Evolutionary conservation across 2,329 filamentous ascomycete species (phyloP).

Genomic region (Ascochyta lentis): DNA sequence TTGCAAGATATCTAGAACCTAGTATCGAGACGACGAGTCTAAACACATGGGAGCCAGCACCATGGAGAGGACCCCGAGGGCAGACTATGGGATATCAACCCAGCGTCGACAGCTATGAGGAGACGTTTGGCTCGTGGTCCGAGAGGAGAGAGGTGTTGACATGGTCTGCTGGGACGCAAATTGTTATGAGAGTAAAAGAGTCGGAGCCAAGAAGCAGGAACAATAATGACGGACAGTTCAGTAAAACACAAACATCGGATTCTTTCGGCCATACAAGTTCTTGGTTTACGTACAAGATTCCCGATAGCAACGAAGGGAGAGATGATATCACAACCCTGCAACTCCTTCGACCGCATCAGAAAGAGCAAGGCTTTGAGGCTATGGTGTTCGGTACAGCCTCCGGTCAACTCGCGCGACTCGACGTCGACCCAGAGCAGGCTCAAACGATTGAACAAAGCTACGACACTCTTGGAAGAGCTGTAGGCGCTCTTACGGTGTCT

Average conservation of each 20-base stretch:
- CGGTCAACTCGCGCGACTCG: conserved; percentile 55
- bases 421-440: conserved; percentile 20
- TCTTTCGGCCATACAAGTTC: conserved; percentile 43
- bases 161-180: conserved; percentile 66
- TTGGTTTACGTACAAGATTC: conserved; percentile 62
- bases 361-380: conserved; percentile 49
- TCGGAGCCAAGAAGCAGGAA: conserved; percentile 40
- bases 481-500: conserved; percentile 59
- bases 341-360: conserved; percentile 56
- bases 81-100: conserved; percentile 67
- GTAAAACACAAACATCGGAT: conserved; percentile 37
- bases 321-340: conserved; percentile 67
- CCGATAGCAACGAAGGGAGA: conserved; percentile 57
- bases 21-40: conserved; percentile 44
- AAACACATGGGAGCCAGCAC: conserved; percentile 40
- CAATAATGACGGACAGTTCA: not conserved
- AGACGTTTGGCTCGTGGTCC: conserved; percentile 48
- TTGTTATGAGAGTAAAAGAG: conserved; percentile 59
- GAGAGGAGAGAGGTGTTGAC: conserved; percentile 63
- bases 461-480: conserved; percentile 51
- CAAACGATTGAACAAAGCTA: conserved; percentile 38
- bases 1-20: conserved; percentile 61
- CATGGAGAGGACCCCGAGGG: conserved; percentile 52
- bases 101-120: conserved; percentile 64
- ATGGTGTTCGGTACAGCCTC: conserved; percentile 64